Base-by-base conservation (phyloP, 1,139 yeast genomes). In the Hyphopichia wangnamkhiaoensis region DNA sequence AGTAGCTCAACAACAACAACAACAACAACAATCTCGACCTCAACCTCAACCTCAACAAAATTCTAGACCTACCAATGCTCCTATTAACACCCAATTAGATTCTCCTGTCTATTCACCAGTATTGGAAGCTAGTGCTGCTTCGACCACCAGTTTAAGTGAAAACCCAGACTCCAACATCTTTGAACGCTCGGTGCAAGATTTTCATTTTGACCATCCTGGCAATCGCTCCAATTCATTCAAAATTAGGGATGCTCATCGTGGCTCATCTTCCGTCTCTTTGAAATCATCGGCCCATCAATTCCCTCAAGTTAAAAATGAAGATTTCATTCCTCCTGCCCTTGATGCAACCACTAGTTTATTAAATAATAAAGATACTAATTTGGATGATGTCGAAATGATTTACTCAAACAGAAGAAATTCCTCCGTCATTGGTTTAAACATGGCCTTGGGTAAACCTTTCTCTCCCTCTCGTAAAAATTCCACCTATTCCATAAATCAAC, bases 291-390 rank as follows among this genome's bases (percentile, higher is more conserved):
- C 39, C 58, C 68, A 17, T 50, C 61, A 20, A 45, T 63, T 33
- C 56, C 66, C 17, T 48, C 57, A 32, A 43, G 54, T 67, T 41
- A 64, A 65, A 41, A 63, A 59, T 31, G 76, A 87, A 56, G 89
- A 87, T 59, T 80, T 70, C 50, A 85, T 87, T 37, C 90, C 95
- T 1, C 90, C 96, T 2, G 90, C 90, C 8, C 69, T 89, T 54
- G 95, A 87, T 54, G 91, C 91, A 8, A 76, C 91, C 19, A 79
- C 93, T 3, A 73, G 80, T 34, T 73, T 84, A 27, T 70, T 86
- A 37, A 74, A 75, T 31, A 82, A 80, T 50, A 65, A 75, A 32
- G 62, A 68, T 37, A 69, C 84, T 12, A 78, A 82, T 52, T 71
- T 84, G 46, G 84, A 82, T 51, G 76, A 79, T 43, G 79, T 85